These are phyloP conservation scores for Saccharata proteae DNA, from an alignment of 2,329 filamentous ascomycete species.

Conservation along the genomic window DNA sequence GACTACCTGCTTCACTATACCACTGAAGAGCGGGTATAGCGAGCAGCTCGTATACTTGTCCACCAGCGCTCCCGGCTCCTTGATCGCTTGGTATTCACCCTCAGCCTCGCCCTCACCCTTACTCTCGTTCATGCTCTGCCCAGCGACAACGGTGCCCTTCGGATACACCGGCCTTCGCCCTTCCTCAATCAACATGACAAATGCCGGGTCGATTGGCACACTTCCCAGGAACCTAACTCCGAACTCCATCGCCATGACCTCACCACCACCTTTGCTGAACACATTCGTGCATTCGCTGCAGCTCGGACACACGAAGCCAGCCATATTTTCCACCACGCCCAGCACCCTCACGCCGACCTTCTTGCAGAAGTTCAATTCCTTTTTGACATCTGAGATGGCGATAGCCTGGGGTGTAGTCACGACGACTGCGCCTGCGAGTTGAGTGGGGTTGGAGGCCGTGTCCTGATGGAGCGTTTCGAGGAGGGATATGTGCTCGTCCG, in stretches of 20 bases:
- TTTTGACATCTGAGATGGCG: constrained; percentile 83
- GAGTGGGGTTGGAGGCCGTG: constrained; percentile 36
- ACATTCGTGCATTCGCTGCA: constrained; percentile 80
- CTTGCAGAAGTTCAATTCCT: constrained; percentile 84
- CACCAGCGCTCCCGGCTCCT: constrained; percentile 38
- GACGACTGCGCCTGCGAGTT: constrained; percentile 77
- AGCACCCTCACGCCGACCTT: constrained; percentile 72
- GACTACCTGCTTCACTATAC: constrained; percentile 46
- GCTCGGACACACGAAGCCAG: constrained; percentile 69
- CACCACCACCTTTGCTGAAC: constrained; percentile 81
- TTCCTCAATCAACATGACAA: constrained; percentile 77
- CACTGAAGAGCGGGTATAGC: constrained; percentile 54
- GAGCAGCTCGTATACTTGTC: constrained; percentile 65
- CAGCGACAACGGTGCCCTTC: constrained; percentile 40
- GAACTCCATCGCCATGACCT: constrained; percentile 81
- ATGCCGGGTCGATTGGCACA: constrained; percentile 87
- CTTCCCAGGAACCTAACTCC: constrained; percentile 71
- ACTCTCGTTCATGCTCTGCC: constrained; percentile 12
- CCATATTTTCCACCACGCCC: constrained; percentile 96
- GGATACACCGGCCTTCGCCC: constrained; percentile 55
- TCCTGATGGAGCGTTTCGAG: constrained; percentile 42
- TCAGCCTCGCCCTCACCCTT: constrained; percentile 19
- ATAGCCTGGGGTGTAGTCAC: constrained; percentile 96
- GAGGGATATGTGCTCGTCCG: constrained; percentile 21
- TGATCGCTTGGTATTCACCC: constrained; percentile 12